Conservation (phyloP, 2,329 filamentous ascomycete genomes). For the Cucurbitaria berberidis region DNA sequence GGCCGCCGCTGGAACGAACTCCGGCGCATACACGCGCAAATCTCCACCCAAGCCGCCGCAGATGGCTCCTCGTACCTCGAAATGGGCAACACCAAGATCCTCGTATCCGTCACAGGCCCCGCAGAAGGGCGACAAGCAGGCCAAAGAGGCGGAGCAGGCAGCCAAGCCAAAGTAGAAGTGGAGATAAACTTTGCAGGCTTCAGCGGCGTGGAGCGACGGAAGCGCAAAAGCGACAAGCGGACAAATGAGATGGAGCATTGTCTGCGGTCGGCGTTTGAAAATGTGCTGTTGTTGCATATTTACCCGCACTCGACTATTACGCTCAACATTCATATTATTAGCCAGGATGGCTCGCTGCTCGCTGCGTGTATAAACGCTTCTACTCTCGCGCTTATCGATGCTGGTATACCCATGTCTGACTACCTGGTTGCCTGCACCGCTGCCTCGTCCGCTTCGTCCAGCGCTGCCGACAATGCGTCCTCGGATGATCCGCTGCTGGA, state of each 20-base stretch:
- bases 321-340: conserved; percentile 84
- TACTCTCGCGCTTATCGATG: conserved; percentile 90
- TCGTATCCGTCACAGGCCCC: conserved; percentile 89
- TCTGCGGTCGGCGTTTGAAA: conserved; percentile 76
- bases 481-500: conserved; percentile 78
- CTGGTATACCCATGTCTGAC: conserved; percentile 92
- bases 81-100: conserved; percentile 96
- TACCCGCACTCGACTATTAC: conserved; percentile 88
- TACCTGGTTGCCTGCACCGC: conserved; percentile 89
- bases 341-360: conserved; percentile 87
- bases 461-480: conserved; percentile 63
- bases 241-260: conserved; percentile 81
- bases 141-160: conserved; percentile 54
- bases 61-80: conserved; percentile 94
- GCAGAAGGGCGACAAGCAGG: conserved; percentile 68
- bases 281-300: conserved; percentile 81
- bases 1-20: conserved; percentile 98
- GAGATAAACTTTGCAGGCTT: conserved; percentile 88
- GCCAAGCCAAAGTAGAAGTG: conserved; percentile 73
- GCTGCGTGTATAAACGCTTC: conserved; percentile 90
- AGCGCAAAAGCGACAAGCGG: conserved; percentile 71
- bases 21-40: conserved; percentile 83
- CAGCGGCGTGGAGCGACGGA: conserved; percentile 83
- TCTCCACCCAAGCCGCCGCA: conserved; percentile 88
- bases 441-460: conserved; percentile 71